Base-by-base conservation (phyloP, 352 stramenopile species). In the Peronospora tabacina region DNA sequence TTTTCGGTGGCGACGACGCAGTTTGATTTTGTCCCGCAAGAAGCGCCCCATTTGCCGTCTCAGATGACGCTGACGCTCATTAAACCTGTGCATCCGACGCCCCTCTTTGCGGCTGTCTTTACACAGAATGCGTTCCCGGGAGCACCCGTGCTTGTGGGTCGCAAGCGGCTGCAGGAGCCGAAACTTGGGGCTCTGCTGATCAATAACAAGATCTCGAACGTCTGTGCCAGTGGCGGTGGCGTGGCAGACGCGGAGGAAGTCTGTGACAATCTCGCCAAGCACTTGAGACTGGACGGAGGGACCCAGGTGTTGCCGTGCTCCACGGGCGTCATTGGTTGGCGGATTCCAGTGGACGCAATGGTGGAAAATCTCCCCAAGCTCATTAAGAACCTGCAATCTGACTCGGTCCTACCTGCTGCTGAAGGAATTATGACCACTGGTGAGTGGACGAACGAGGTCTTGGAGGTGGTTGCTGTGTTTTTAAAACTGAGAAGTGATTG, bases 151-250 rank as follows among this genome's bases (percentile, higher is more conserved):
- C 46, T 90, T 26, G 75, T 98, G 29, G 95, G 95, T 24, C 85
- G 93, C 52, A 72, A 88, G 55, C 87, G 92, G 22, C 67, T 98
- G n/a, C 54, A 72, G 30, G 83, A 95, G 24, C 62, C 84, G 29
- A 89, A 80, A 36, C 69, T 99, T 36, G 90, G 96, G 60, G 95
- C 90, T 9, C 87, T 99, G 61, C 79, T 98, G 22, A 87, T 98
- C 35, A 99, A 99, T 71, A 99, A 98, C 73, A 99, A 99, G 75
- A 97, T 99, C 51, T 98, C 95, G 22, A 99, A 98, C 65, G 96
- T 99, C 13, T 98, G 95, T 51, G 91, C 95, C 16, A 94, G 85
- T 51, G 82, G 84, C n/a, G 89, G 92, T 30, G 88, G 94, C 46
- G 77, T 96, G 26, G 79, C 79, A n/a, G 91, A 97, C 53, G 81